Base-by-base conservation (phyloP, 2,329 filamentous ascomycete genomes). In the Raffaelea deltoideospora region DNA sequence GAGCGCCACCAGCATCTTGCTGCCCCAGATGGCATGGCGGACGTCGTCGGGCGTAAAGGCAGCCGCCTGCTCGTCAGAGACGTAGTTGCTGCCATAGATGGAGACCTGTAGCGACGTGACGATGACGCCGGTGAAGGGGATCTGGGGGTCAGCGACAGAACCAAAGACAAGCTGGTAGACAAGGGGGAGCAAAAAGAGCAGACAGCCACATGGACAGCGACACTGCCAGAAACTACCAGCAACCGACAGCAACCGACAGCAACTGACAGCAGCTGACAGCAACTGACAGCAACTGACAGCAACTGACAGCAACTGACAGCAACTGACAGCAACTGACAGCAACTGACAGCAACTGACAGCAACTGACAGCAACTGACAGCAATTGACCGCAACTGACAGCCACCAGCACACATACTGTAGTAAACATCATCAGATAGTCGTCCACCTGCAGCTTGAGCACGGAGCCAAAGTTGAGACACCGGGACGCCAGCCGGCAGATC, bases 391-490 rank as follows among this genome's bases (percentile, higher is more conserved):
- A 28, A 28, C 14, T 13, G 13, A 14, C 26, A 7, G 26, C 11
- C 9, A n/a, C 15, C 3, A 21, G 14, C 19, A 13, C 22, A 55
- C 42, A 11, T 42, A 60, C 55, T 17, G 65, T 53, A 8, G 65
- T 61, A 37, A 71, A 55, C 9, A 65, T 30, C 68, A 75, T 75
- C 19, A 70, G 53, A 46, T 63, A 72, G 47, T 76, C 72, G 45
- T 76, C 72, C 20, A 63, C 46, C 45, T 69, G 64, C n/a, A 72
- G 60, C 7, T 56, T 56, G 30, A 52, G 57, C 45, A 61, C 52
- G 28, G 63, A 60, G 14, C 65, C 59, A 22, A 72, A 46, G 34
- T 52, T 53, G 15, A 59, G 47, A 2, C 53, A 50, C 13, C 56
- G 47, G 8, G 56, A 53, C 2, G 31, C 28, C 13, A 46, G 23